Percentiles rank a stretch among this genome's conserved stretches.
These are phyloP conservation scores for Aphanocladium album DNA, from an alignment of 2,329 filamentous ascomycete genomes.

Conservation along the genomic window DNA sequence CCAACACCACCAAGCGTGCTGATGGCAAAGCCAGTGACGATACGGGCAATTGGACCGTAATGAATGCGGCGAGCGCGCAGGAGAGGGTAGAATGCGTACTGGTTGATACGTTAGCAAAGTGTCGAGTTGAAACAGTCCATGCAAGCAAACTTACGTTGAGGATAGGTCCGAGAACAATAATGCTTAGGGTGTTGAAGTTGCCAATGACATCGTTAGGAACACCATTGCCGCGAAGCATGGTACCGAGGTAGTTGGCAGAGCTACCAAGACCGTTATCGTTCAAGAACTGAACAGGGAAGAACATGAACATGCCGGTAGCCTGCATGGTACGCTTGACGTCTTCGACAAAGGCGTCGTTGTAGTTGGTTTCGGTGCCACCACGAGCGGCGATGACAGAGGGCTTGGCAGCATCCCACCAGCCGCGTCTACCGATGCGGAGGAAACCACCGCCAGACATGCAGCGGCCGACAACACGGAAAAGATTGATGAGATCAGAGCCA, in stretches of 20 bases:
- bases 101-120: background rate
- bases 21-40: conserved; percentile 52
- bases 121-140: background rate
- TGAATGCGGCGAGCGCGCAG: conserved; percentile 46
- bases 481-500: conserved; percentile 61
- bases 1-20: conserved; percentile 48
- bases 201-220: conserved; percentile 57
- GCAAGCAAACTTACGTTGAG: conserved; percentile 18
- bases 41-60: conserved; percentile 54
- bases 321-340: conserved; percentile 52
- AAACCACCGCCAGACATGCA: conserved; percentile 47
- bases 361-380: conserved; percentile 46
- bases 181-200: conserved; percentile 55
- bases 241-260: conserved; percentile 32
- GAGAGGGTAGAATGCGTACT: conserved; percentile 47
- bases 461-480: conserved; percentile 49
- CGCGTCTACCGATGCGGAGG: conserved; percentile 48
- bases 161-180: conserved; percentile 42
- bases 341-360: conserved; percentile 62
- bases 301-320: conserved; percentile 38
- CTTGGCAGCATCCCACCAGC: conserved; percentile 56
- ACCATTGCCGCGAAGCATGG: conserved; percentile 41
- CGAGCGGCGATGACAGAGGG: conserved; percentile 44
- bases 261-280: conserved; percentile 37
- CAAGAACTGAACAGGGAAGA: conserved; percentile 35